Evolutionary conservation across 2,329 filamentous ascomycete genomes (phyloP), one percentile per base, ranked within the genome.

Genomic region (Pseudogymnoascus sp.): DNA sequence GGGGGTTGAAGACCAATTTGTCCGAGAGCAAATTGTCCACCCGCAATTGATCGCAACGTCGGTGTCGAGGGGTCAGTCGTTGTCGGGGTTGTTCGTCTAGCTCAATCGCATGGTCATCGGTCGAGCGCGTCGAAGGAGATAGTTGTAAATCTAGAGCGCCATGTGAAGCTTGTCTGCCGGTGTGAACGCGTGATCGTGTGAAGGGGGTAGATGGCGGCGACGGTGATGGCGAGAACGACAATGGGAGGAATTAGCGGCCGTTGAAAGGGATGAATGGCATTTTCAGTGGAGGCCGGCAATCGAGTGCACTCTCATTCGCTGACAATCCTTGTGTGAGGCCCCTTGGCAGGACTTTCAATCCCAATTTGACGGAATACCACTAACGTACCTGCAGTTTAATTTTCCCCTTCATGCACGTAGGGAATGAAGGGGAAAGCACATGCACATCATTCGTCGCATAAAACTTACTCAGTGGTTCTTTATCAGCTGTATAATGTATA

Each of bases 221-320:
- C 14, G 38, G 22, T 22, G 22, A 20, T 20, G 6, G 14, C 22
- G 41, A 30, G 41, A 28, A 28, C 22, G 22, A 47, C 25, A 28
- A 50, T 50, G 41, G 41, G 41, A 50, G 25, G 41, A 28, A 30
- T 50, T 50, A 50, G 41, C 41, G 41, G 41, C 41, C 41, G 41
- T 50, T 50, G 41, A 9, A 50, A 50, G 41, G 41, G 41, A 50
- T 50, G 41, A 22, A 50, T 50, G 41, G 41, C 41, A 50, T 50
- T 50, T 50, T 50, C 41, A 50, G 41, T 50, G 41, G 41, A 50
- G 41, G 41, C 41, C 41, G 41, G 41, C 41, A 50, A 50, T 50
- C 22, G 28, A 50, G 14, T 50, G 41, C 22, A 22, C 22, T 50
- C 41, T 50, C 41, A 50, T 50, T 50, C 41, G 41, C 41, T 30